Evolutionary conservation across 78 protist genomes (phyloP).

Genomic region (Polysphondylium violaceum): DNA sequence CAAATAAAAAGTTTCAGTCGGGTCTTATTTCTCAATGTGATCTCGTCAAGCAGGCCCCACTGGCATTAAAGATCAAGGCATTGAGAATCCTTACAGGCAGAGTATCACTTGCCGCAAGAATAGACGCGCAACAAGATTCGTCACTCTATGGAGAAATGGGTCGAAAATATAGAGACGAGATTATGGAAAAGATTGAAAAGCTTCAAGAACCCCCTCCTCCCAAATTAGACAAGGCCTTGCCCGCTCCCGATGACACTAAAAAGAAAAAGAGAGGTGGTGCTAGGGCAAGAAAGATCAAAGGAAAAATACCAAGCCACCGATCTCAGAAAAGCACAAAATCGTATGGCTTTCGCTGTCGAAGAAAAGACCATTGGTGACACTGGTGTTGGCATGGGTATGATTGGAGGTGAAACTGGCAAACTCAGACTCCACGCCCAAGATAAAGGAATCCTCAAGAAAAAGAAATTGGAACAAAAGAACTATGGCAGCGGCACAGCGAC

Average conservation of each 20-base stretch:
- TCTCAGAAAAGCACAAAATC: conserved; percentile 52
- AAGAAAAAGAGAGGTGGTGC: conserved; percentile 83
- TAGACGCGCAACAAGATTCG: conserved; percentile 63
- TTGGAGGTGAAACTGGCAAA: conserved; percentile 71
- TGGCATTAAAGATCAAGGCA: conserved; percentile 34
- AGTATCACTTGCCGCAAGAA: conserved; percentile 68
- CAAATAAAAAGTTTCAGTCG: conserved; percentile 62
- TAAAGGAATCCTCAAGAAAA: conserved; percentile 71
- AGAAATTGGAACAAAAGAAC: conserved; percentile 57
- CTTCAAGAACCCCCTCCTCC: conserved; percentile 89
- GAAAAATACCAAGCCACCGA: conserved; percentile 61
- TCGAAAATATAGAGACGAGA: conserved; percentile 53
- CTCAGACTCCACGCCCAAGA: conserved; percentile 75
- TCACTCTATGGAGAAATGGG: conserved; percentile 72
- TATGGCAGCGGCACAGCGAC: conserved; percentile 28
- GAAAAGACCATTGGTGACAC: conserved; percentile 59
- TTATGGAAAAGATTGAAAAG: conserved; percentile 81
- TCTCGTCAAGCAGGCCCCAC: conserved; percentile 69
- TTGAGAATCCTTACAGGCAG: conserved; percentile 65
- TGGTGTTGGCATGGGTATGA: conserved; percentile 78
- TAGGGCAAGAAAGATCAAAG: conserved; percentile 45
- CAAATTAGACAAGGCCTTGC: conserved; percentile 76
- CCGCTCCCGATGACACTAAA: conserved; percentile 80
- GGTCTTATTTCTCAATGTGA: conserved; percentile 84
- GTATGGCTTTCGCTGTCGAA: conserved; percentile 75